Base-by-base conservation (phyloP, 495 filamentous ascomycete genomes). In the Podospora conica region DNA sequence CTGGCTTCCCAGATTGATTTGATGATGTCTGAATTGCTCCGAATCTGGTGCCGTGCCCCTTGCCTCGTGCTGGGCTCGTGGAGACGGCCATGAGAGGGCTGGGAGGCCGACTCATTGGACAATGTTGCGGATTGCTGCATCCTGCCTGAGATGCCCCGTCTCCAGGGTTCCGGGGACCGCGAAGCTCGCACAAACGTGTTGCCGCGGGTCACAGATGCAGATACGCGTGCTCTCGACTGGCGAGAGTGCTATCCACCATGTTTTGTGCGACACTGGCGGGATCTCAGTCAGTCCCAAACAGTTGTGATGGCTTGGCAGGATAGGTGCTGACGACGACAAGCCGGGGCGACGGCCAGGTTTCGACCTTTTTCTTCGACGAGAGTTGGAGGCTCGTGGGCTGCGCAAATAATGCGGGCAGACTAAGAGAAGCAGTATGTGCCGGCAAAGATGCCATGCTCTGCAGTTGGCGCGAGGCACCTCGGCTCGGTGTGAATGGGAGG, bases 91-190 rank as follows among this genome's bases (percentile, higher is more conserved):
- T 61, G 66, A 60, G 58, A 70, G 54, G 68, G 68, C 54, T 69
- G 66, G 63, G 48, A 61, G 61, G 33, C 21, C 58, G 61, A 65
- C 58, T 55, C 58, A 70, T 70, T 70, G 68, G 68, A 58, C 69
- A 66, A 63, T 66, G 64, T 67, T 69, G 63, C 66, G 66, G 69
- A 64, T 69, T 65, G 66, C 66, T 69, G 66, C 66, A 70, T 69
- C 21, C 55, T 60, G 62, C 65, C 61, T 62, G 61, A 70, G 68
- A 65, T 55, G 62, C 40, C 61, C 69, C 69, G 59, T 66, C 66
- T 53, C 66, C 53, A 60, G 67, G 69, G 66, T 63, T 65, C 64
- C 63, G 59, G 66, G 69, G 55, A 66, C 63, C 40, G 54, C 27
- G 28, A 29, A 53, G 58, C 25, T 65, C 60, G 60, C 27, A 68